A percentile compares a stretch with the other conserved stretches of the same genome.
phyloP scores from a whole-genome alignment of 2,329 filamentous ascomycete species.

The Fusarium lateritium region DNA sequence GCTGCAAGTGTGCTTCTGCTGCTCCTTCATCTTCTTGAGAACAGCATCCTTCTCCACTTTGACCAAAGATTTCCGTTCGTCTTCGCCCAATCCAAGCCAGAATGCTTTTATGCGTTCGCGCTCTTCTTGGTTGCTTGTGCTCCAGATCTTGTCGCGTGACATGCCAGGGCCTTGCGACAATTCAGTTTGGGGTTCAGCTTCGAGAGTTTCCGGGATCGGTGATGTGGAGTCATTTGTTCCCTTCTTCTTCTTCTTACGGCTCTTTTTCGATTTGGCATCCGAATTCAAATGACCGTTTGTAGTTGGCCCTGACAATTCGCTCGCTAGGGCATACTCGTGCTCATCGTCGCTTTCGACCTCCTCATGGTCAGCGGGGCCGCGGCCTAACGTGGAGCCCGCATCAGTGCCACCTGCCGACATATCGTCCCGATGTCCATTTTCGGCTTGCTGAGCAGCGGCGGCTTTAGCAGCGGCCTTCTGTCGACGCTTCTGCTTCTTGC shows the following conservation, averaged over 20 bases:
- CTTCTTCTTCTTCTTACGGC: conserved; percentile 80
- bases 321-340: conserved; percentile 59
- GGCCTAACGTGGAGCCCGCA: conserved; percentile 41
- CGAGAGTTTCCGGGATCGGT: conserved; percentile 34
- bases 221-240: conserved; percentile 45
- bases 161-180: conserved; percentile 60
- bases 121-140: conserved; percentile 93
- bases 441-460: conserved; percentile 62
- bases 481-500: conserved; percentile 95
- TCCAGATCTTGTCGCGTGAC: conserved; percentile 93
- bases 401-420: conserved; percentile 41
- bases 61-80: conserved; percentile 93
- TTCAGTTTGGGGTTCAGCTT: conserved; percentile 48
- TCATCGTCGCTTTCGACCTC: conserved; percentile 71
- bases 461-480: conserved; percentile 85
- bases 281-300: conserved; percentile 51
- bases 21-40: conserved; percentile 99
- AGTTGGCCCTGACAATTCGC: conserved; percentile 49
- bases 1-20: conserved; percentile 98
- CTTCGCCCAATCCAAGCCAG: conserved; percentile 94
- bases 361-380: conserved; percentile 60
- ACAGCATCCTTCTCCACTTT: conserved; percentile 99
- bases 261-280: conserved; percentile 68
- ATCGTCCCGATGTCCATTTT: conserved; percentile 60
- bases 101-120: conserved; percentile 98